Percentiles rank a stretch among this genome's conserved stretches.
Conservation (phyloP, 306 rosid genomes). For the Trifolium subterraneum region DNA sequence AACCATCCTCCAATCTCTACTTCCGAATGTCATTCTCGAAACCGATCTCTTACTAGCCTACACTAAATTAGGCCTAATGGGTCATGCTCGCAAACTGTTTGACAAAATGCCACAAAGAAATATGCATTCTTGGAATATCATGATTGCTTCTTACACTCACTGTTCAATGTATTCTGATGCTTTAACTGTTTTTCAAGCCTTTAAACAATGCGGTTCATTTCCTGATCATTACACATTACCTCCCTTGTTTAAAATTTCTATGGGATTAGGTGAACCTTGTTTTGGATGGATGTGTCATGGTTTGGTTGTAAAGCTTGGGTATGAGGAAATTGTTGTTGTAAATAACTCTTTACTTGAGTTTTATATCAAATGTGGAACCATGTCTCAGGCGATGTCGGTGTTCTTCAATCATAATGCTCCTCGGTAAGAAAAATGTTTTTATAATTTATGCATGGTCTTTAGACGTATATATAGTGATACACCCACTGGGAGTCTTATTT, state of each 20-base stretch:
- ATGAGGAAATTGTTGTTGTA: conserved; percentile 54
- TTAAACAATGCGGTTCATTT: conserved; percentile 43
- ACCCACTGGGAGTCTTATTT: background rate
- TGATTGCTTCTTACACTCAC: conserved; percentile 58
- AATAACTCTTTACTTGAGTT: conserved; percentile 61
- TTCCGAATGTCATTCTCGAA: conserved; percentile 56
- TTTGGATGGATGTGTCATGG: conserved; percentile 62
- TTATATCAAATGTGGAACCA: conserved; percentile 56
- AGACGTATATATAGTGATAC: background rate
- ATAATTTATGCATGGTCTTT: background rate
- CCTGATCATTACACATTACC: conserved; percentile 77
- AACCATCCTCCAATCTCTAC: conserved; percentile 55
- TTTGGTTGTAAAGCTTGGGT: conserved; percentile 63
- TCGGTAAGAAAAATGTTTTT: background rate
- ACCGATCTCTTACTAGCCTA: conserved; percentile 66
- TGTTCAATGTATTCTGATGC: conserved; percentile 49
- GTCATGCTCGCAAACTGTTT: conserved; percentile 61
- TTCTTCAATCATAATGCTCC: conserved; percentile 37
- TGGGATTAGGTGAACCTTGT: conserved; percentile 44
- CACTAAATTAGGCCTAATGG: conserved; percentile 47
- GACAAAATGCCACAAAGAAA: conserved; percentile 59
- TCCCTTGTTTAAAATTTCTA: conserved; percentile 54
- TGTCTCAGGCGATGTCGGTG: conserved; percentile 56
- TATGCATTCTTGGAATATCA: conserved; percentile 81
- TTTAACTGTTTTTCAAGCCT: conserved; percentile 40